Evolutionary conservation across 75 land plant genomes (phyloP).

Genomic region (Gnetum montanum): DNA sequence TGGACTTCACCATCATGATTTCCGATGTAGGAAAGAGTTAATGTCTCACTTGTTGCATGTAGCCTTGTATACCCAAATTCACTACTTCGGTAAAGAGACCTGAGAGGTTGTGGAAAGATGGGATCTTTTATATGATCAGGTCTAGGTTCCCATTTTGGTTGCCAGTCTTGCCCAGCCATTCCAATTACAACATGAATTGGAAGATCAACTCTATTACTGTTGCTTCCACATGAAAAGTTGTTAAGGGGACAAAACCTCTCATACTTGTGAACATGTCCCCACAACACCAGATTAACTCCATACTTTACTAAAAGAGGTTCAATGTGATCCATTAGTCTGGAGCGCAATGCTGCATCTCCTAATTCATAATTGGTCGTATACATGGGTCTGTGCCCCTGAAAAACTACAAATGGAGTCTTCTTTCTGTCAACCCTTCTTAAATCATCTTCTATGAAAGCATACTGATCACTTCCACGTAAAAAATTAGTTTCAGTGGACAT

Average conservation of each 20-base stretch:
- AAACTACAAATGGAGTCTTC: slow-evolving; percentile 73
- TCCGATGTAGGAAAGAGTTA: slow-evolving; percentile 22
- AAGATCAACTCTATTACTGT: slow-evolving; percentile 4
- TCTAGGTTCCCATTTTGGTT: slow-evolving; percentile 20
- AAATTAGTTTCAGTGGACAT: slow-evolving; percentile 89
- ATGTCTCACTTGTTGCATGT: slow-evolving; percentile 14
- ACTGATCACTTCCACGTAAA: slow-evolving; percentile 64
- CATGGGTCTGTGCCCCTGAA: slow-evolving; percentile 94
- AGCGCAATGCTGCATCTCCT: slow-evolving; percentile 37
- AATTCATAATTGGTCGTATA: slow-evolving; percentile 67
- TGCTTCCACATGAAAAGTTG: slow-evolving; percentile 21
- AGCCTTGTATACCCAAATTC: slow-evolving; percentile 25
- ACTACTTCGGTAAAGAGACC: slow-evolving; percentile 23
- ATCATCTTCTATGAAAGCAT: slow-evolving; percentile 55
- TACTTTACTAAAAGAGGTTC: slow-evolving; percentile 39
- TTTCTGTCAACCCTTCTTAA: slow-evolving; percentile 55
- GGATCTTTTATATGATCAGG: slow-evolving; percentile 12
- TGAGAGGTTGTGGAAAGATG: slow-evolving; percentile 22
- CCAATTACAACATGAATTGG: slow-evolving; percentile 30
- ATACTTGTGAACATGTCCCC: slow-evolving; percentile 40
- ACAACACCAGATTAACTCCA: slow-evolving; percentile 16
- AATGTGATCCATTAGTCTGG: slow-evolving; percentile 41
- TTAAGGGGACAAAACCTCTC: slow-evolving; percentile 21
- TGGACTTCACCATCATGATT: slow-evolving; percentile 28
- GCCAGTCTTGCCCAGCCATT: slow-evolving; percentile 17